Evolutionary conservation across 2,329 filamentous ascomycete genomes (phyloP).

Genomic region (Pleomassaria siparia): DNA sequence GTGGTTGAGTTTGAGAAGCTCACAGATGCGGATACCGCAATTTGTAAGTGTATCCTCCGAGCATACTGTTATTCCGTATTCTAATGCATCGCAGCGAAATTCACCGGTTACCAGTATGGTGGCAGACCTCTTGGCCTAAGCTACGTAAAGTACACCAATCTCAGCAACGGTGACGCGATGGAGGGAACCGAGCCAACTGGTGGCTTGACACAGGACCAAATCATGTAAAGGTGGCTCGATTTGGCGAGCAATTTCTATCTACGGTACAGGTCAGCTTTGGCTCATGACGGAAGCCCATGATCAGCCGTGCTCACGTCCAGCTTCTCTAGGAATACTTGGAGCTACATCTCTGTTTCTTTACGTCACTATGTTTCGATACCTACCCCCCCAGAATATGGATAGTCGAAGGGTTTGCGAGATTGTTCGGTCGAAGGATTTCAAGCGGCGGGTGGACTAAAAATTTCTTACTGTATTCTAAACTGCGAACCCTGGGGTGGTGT

Average conservation of each 20-base stretch:
- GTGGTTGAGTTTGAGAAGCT: constrained; percentile 90
- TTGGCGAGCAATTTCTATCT: neutral
- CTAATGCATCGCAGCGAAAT: constrained; percentile 66
- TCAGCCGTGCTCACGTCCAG: neutral
- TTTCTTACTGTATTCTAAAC: constrained; percentile 41
- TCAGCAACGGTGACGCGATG: constrained; percentile 67
- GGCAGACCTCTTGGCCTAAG: constrained; percentile 89
- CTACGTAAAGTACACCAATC: constrained; percentile 89
- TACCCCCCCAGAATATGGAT: constrained; percentile 15
- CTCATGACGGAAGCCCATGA: constrained; percentile 8
- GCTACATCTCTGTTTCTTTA: constrained; percentile 1
- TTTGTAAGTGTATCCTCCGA: constrained; percentile 55
- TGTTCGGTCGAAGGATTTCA: constrained; percentile 13
- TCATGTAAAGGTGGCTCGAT: constrained; percentile 67
- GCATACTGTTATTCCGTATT: neutral
- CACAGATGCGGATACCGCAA: constrained; percentile 87
- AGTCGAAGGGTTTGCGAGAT: constrained; percentile 13
- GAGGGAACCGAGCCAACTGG: constrained; percentile 71
- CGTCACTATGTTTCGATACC: constrained; percentile 11
- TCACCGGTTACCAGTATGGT: constrained; percentile 96
- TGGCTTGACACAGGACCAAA: constrained; percentile 93
- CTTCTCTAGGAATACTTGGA: neutral
- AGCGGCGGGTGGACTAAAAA: constrained; percentile 19
- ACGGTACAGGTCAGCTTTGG: constrained; percentile 1
- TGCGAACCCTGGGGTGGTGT: constrained; percentile 17